phyloP scores from a whole-genome alignment of 2,329 filamentous ascomycete genomes.

The Cercospora berteroae region DNA sequence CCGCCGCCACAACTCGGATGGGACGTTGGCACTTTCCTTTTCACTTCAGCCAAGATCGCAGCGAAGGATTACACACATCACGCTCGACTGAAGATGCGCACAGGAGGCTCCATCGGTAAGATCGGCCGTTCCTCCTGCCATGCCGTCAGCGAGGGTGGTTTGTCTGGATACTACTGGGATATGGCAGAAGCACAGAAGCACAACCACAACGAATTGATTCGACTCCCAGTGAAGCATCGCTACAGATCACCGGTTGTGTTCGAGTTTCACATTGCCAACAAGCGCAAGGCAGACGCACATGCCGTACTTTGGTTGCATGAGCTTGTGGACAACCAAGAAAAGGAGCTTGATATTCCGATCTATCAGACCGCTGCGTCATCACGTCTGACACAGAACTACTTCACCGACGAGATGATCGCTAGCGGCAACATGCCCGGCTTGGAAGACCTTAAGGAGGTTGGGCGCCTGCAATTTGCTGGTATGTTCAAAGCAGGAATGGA shows the following conservation, averaged over 20 bases:
- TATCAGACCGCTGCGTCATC: slow-evolving; percentile 76
- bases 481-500: slow-evolving; percentile 90
- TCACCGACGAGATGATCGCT: slow-evolving; percentile 73
- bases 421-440: slow-evolving; percentile 64
- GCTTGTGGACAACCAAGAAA: slow-evolving; percentile 74
- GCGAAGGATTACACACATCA: slow-evolving; percentile 61
- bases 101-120: slow-evolving; percentile 76
- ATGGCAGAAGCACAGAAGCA: slow-evolving; percentile 35
- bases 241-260: slow-evolving; percentile 89
- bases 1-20: slow-evolving; percentile 86
- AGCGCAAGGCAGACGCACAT: slow-evolving; percentile 70
- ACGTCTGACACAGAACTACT: slow-evolving; percentile 86
- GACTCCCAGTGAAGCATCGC: slow-evolving; percentile 83
- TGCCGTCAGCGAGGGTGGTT: slow-evolving; percentile 56
- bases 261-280: slow-evolving; percentile 71
- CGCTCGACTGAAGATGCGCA: slow-evolving; percentile 72
- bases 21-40: slow-evolving; percentile 94
- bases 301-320: slow-evolving; percentile 84
- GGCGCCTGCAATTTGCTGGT: slow-evolving; percentile 74
- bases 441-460: slow-evolving; percentile 72
- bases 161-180: slow-evolving; percentile 57
- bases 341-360: slow-evolving; percentile 80
- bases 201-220: slow-evolving; percentile 55
- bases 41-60: slow-evolving; percentile 68
- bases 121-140: slow-evolving; percentile 64